Conservation (phyloP, 2,329 filamentous ascomycete species). For the Botrytis aclada region DNA sequence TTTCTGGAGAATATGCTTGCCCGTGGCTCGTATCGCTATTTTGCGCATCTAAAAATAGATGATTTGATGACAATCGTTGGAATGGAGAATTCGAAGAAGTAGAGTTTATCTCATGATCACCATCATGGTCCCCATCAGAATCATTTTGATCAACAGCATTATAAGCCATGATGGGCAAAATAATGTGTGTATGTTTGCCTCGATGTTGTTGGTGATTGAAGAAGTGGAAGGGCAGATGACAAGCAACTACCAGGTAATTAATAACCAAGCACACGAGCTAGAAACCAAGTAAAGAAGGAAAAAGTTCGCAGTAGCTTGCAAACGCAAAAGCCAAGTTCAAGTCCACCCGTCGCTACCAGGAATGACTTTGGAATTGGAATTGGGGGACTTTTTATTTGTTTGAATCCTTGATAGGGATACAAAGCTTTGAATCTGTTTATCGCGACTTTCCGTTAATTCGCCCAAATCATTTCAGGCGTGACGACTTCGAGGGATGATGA, state of each 20-base stretch:
- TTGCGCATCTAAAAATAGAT: constrained; percentile 31
- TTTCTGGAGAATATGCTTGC: constrained; percentile 14
- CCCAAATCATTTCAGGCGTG: not conserved
- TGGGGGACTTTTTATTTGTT: not conserved
- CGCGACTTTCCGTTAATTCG: constrained; percentile 4
- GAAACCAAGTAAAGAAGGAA: not conserved
- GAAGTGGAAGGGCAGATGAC: not conserved
- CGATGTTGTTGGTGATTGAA: constrained; percentile 9
- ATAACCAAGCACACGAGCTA: not conserved
- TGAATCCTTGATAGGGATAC: not conserved
- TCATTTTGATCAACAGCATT: constrained; percentile 22
- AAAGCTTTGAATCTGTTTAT: constrained; percentile 4
- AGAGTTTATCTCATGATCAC: constrained; percentile 9
- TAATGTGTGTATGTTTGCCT: not conserved
- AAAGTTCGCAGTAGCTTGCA: not conserved
- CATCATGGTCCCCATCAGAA: constrained; percentile 4
- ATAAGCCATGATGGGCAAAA: constrained; percentile 24
- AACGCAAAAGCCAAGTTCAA: not conserved
- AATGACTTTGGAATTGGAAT: not conserved
- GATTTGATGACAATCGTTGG: constrained; percentile 16
- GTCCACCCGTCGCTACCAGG: not conserved
- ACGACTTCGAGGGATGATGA: not conserved
- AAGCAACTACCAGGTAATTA: not conserved
- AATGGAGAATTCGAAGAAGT: constrained; percentile 13
- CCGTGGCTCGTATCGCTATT: constrained; percentile 24